Evolutionary conservation across 495 filamentous ascomycete species (phyloP), one percentile per base, ranked within the genome.

Genomic region (Emericellopsis terricola): DNA sequence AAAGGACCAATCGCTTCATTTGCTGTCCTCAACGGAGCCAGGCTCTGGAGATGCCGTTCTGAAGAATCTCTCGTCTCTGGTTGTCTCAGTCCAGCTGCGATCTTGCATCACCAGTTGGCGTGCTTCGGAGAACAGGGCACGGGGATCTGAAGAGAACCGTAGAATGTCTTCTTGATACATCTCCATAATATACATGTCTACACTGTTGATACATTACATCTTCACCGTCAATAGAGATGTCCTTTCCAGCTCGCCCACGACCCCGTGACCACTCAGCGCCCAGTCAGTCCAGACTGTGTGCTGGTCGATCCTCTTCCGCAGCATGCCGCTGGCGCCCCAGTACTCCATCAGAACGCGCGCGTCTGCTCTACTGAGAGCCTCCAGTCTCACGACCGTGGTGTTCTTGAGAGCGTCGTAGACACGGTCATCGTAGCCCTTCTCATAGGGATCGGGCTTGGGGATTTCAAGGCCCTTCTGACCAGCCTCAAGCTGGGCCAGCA

Each of bases 271-370:
- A 38, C 77, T 71, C 45, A 94, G 41, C 34, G 71, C 76, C 81
- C 82, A 93, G 60, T 79, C 81, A 65, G 93, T 83, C 26, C 65
- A 63, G 19, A 96, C 81, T 40, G 65, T 68, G 41, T 58, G 56
- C 49, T 87, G 77, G 43, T 78, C 76, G 28, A 93, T 62, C 29
- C 52, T 57, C 36, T 68, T 52, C 34, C 78, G 69, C 47, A 91
- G 50, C 44, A 94, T 59, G 13, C 89, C 89, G 52, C 83, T 92
- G 16, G 63, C 68, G 3, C 81, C 86, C 57, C 84, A 96, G 56
- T 94, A 96, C 62, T 94, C 89, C 71, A 96, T 71, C 42, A 89
- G 59, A 1, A 69, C 65, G 35, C 78, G 69, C 24, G 86, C 74
- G 58, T 96, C 86, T 15, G 60, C 55, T 49, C 72, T 81, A 36